These are phyloP conservation scores for Amylostereum areolatum DNA, from an alignment of 1,284 basidiomycete genomes.

Conservation along the genomic window DNA sequence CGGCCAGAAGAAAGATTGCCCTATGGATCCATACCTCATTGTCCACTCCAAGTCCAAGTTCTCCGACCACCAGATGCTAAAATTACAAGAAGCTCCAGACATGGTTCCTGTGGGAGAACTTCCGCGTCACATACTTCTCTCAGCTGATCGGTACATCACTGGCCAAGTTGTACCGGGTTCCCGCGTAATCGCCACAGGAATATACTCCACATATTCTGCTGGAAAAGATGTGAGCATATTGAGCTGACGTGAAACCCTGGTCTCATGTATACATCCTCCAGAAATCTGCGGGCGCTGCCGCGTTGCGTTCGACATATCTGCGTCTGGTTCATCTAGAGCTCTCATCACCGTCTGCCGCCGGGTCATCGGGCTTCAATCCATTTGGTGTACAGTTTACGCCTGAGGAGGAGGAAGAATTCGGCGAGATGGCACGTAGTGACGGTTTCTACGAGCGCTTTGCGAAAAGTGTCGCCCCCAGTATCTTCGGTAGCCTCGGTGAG, in stretches of 20 bases:
- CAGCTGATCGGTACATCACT: constrained; percentile 85
- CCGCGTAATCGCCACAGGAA: constrained; percentile 90
- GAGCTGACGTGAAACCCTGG: not conserved
- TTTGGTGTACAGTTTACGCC: constrained; percentile 86
- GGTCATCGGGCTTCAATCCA: constrained; percentile 63
- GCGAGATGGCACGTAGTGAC: constrained; percentile 83
- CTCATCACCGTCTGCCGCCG: constrained; percentile 66
- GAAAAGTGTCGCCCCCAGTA: constrained; percentile 93
- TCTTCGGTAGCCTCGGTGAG: constrained; percentile 89
- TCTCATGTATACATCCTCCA: constrained; percentile 22
- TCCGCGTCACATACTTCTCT: constrained; percentile 92
- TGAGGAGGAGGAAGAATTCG: constrained; percentile 96
- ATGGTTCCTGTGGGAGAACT: constrained; percentile 99
- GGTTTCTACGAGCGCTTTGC: constrained; percentile 94
- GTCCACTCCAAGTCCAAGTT: constrained; percentile 94
- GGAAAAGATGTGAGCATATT: constrained; percentile 61
- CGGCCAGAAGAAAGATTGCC: constrained; percentile 87
- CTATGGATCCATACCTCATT: constrained; percentile 94
- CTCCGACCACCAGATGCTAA: constrained; percentile 94
- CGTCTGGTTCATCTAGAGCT: constrained; percentile 91
- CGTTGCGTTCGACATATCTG: constrained; percentile 92
- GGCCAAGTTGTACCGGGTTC: constrained; percentile 94
- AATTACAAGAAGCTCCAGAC: constrained; percentile 98
- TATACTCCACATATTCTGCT: constrained; percentile 94
- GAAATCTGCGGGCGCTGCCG: constrained; percentile 75